A percentile compares a stretch with the other conserved stretches of the same genome.
phyloP scores from a whole-genome alignment of 2,329 filamentous ascomycete species.

The Arthrobotrys musiformis region DNA sequence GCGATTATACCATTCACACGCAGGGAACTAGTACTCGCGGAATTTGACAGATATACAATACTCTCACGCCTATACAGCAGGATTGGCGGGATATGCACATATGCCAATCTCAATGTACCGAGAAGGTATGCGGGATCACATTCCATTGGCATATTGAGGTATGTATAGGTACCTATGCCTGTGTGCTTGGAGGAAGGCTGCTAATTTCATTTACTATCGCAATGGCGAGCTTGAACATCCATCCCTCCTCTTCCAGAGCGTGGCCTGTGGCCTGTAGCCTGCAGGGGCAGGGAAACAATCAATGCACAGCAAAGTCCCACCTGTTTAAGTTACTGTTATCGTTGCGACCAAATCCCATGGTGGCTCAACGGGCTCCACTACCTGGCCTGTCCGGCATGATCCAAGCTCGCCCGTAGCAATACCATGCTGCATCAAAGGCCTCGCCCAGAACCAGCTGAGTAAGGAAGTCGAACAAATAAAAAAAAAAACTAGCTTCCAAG shows the following conservation, averaged over 20 bases:
- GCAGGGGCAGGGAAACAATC: background rate
- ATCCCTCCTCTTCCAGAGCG: background rate
- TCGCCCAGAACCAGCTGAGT: background rate
- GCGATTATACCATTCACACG: too few relatives aligned
- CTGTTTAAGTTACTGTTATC: background rate
- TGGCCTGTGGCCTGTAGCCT: background rate
- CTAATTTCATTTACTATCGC: background rate
- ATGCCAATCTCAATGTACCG: too few relatives aligned
- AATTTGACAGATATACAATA: background rate
- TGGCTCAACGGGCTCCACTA: too few relatives aligned
- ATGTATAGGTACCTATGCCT: too few relatives aligned
- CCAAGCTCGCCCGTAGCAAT: background rate
- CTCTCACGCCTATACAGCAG: background rate
- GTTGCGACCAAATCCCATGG: background rate
- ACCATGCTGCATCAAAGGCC: too few relatives aligned
- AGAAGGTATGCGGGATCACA: too few relatives aligned
- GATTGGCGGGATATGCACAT: too few relatives aligned
- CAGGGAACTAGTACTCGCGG: background rate
- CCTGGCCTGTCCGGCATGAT: background rate
- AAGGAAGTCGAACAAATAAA: too few relatives aligned
- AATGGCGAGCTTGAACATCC: background rate
- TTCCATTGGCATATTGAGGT: too few relatives aligned
- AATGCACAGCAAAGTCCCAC: too few relatives aligned
- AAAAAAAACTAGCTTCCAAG: background rate
- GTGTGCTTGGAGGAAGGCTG: too few relatives aligned